Base-by-base conservation (phyloP, 2,329 filamentous ascomycete species). In the Sporothrix globosa region DNA sequence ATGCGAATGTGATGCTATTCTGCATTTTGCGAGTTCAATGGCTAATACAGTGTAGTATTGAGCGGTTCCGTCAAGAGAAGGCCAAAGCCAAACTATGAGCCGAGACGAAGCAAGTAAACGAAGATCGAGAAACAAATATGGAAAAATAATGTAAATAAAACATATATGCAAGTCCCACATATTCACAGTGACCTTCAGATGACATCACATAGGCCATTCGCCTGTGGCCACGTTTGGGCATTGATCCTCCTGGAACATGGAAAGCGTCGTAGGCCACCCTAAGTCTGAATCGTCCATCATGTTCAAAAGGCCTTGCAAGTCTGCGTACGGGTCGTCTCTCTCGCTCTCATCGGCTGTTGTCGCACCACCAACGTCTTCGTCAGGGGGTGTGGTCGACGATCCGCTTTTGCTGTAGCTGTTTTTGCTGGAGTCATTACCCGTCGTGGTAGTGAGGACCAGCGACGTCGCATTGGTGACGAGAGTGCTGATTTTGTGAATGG, bases 241-340 rank as follows among this genome's bases (percentile, higher is more conserved):
- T 9, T 34, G 17, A 19, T 60, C 53, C 3, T 50, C 53, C 11
- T n/a, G 2, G 41, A 58, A 52, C 24, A 48, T 24, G 14, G 39
- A 50, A 27, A 69, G 24, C 3, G 67, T 50, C 6, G 52, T 41
- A 3, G 67, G 53, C 67, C 67, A 61, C n/a, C 34, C 54, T 21
- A 52, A 4, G 2, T 53, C 67, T 21, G 67, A 60, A 17, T 50
- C 53, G 9, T n/a, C 53, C 53, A 69, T 69, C 21, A 69, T 7
- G 53, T 50, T 17, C n/a, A 69, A 50, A 13, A 68, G 41, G 17
- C 39, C 53, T n/a, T 68, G 52, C 39, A 60, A 41, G 30, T 34
- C 52, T 17, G 53, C 19, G 10, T 44, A 11, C 6, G 53, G 52
- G 53, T 19, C 11, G 14, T 4, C 53, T 30, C 30, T 5, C 30